Evolutionary conservation across 352 stramenopile species (phyloP), one percentile per base, ranked within the genome.

Genomic region (Phytophthora ohioensis): DNA sequence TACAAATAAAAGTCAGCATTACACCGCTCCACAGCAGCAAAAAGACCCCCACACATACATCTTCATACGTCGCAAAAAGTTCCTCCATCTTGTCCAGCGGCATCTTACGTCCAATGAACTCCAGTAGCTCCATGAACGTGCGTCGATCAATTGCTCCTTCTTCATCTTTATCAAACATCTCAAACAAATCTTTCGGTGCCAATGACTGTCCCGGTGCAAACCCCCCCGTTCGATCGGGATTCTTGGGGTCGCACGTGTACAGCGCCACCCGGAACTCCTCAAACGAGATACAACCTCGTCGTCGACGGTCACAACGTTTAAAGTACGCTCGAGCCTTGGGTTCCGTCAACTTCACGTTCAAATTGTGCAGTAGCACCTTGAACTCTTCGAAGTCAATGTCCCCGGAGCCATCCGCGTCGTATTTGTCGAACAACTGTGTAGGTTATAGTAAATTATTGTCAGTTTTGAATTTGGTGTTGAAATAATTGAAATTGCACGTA

Each of bases 381-480:
- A 95, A 95, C 73, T 95, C 88, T 3, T 91, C 72, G 34, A 92
- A 75, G 64, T 93, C 86, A 38, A 95, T 94, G 27, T 87, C 86
- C 5, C 86, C 88, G 3, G 86, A 94, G 12, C 80, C 79, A 41
- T 95, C 88, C 9, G 78, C 60, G 66, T 95, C 87, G 68, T 94
- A 95, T 57, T 95, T 93, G 64, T 91, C 79, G 55, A 95, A 95
- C 36, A 95, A 78, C 88, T 95, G 42, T 47, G 64, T 13, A 62
- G 8, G 11, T 27, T 9, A 51, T 32, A 32, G n/a, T 36, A 12
- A 9, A 11, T 52, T 1, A 64, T 30, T 55, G 11, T 47, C 38
- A 10, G 31, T 49, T 51, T 30, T 49, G 30, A 43, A 48, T 34
- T 32, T 41, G 34, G 31, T 42, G 5, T 35, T 2, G 21, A 27